Percentiles rank a stretch among this genome's conserved stretches.
phyloP scores from a whole-genome alignment of 139 green algal species.

The Marvania coccoides region DNA sequence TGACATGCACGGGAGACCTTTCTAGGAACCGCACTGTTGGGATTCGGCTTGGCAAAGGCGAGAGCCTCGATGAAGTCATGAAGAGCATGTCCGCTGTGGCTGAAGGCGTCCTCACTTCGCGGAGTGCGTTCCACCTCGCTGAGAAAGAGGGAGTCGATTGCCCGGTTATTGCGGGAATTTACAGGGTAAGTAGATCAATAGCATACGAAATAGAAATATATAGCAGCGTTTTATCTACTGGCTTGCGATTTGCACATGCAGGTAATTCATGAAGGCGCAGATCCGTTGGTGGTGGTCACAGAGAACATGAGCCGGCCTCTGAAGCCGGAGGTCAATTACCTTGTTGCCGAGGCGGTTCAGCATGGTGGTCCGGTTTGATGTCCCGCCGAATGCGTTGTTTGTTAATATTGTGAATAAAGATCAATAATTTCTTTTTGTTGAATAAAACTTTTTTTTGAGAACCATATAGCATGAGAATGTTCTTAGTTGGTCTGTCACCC shows the following conservation, averaged over 20 bases:
- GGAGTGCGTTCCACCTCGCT: constrained; percentile 44
- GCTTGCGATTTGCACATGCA: background rate
- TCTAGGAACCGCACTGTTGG: constrained; percentile 53
- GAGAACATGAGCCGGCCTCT: constrained; percentile 29
- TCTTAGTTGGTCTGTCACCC: too few species aligned
- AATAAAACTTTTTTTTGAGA: too few species aligned
- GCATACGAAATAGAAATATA: background rate
- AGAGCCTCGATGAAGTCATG: constrained; percentile 46
- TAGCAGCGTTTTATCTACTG: background rate
- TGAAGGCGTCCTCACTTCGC: constrained; percentile 72
- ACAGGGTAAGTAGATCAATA: constrained; percentile 21
- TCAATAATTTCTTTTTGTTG: too few species aligned
- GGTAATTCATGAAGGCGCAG: constrained; percentile 43
- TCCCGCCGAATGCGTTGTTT: too few species aligned
- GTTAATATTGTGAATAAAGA: too few species aligned
- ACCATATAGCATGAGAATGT: too few species aligned
- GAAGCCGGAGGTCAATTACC: constrained; percentile 15
- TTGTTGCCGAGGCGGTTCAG: constrained; percentile 19
- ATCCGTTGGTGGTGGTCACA: constrained; percentile 34
- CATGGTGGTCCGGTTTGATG: background rate
- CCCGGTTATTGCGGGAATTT: constrained; percentile 78
- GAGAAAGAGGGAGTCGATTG: constrained; percentile 54
- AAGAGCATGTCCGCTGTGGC: constrained; percentile 60
- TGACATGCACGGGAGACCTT: constrained; percentile 69
- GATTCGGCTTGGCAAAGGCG: constrained; percentile 47